Conservation (phyloP, 1,139 yeast genomes). For the Candida albicans region DNA sequence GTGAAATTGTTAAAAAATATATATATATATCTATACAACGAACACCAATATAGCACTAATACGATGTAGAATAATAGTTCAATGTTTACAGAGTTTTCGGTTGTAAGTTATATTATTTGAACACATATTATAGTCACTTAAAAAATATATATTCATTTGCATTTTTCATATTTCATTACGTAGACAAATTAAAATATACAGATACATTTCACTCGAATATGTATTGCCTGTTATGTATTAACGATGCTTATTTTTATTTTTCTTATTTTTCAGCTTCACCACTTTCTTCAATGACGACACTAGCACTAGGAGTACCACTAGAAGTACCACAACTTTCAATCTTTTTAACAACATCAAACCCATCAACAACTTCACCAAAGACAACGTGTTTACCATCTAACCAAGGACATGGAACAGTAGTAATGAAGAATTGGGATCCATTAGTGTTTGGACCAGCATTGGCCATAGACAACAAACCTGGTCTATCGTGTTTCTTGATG, state of each 20-base stretch:
- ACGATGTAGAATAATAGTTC: no score
- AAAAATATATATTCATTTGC: no score
- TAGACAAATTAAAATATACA: not conserved
- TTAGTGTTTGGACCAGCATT: constrained; percentile 46
- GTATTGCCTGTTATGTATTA: no score
- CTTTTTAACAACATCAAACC: constrained; percentile 38
- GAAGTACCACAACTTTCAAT: constrained; percentile 36
- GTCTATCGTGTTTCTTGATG: constrained; percentile 32
- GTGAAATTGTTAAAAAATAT: not conserved
- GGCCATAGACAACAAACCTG: constrained; percentile 44
- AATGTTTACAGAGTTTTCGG: no score
- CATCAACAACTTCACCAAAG: constrained; percentile 44
- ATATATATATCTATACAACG: not conserved
- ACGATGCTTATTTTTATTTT: not conserved
- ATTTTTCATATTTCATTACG: no score
- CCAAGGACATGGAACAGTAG: constrained; percentile 46
- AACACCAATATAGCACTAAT: constrained; percentile 17
- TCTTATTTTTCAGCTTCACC: constrained; percentile 25
- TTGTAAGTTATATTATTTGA: no score
- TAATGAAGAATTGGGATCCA: constrained; percentile 44
- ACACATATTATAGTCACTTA: no score
- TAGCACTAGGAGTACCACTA: constrained; percentile 28
- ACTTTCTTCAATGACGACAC: constrained; percentile 39
- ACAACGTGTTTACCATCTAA: constrained; percentile 45
- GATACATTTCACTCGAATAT: no score